These are phyloP conservation scores for Podospora pseudoanserina DNA, from an alignment of 495 filamentous ascomycete genomes.

Conservation along the genomic window DNA sequence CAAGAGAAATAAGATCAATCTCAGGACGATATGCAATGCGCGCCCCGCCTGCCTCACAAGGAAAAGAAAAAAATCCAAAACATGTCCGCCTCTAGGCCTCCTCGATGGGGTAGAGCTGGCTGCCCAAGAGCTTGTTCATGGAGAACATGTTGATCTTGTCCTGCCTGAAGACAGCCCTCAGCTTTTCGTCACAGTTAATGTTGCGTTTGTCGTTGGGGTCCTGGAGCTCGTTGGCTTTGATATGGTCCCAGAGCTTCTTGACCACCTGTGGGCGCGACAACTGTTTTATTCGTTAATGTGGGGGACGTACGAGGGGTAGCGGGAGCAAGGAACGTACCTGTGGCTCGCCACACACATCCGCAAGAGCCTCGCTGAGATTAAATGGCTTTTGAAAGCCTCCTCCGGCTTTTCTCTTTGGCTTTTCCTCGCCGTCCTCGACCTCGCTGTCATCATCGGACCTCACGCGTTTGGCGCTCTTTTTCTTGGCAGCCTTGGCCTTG, in stretches of 20 bases:
- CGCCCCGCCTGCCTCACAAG: neutral
- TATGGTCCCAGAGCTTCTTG: constrained; percentile 91
- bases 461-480: constrained; percentile 75
- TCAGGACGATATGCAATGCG: constrained; percentile 30
- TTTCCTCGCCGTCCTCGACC: constrained; percentile 55
- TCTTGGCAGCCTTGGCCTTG: constrained; percentile 55
- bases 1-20: neutral
- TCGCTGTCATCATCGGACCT: constrained; percentile 79
- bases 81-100: constrained; percentile 25
- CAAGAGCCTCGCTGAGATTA: constrained; percentile 47
- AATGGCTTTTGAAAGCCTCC: constrained; percentile 52
- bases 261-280: constrained; percentile 92
- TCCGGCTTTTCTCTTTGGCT: constrained; percentile 50
- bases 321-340: constrained; percentile 45
- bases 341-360: constrained; percentile 54
- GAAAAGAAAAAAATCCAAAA: neutral
- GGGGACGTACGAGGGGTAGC: neutral
- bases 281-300: constrained; percentile 39
- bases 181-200: constrained; percentile 84
- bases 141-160: constrained; percentile 96
- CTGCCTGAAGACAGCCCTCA: constrained; percentile 86
- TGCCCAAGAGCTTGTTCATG: constrained; percentile 70
- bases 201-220: constrained; percentile 87
- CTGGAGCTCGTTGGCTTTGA: constrained; percentile 81
- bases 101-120: constrained; percentile 54